Percentiles rank a stretch among this genome's conserved stretches.
These are phyloP conservation scores for Teratosphaeriaceae sp. DNA, from an alignment of 2,329 filamentous ascomycete species.

Conservation along the genomic window DNA sequence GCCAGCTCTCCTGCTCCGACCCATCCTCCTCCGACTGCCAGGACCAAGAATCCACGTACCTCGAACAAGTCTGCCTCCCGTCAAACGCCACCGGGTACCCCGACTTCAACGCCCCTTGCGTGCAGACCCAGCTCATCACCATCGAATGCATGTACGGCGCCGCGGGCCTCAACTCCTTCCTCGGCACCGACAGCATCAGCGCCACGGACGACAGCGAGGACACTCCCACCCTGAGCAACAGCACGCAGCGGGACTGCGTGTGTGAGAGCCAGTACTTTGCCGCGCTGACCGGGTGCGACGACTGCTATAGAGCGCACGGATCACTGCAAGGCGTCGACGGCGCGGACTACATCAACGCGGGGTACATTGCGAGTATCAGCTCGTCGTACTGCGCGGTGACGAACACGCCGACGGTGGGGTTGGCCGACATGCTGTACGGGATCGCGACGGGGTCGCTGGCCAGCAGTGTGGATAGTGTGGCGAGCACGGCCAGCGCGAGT, in stretches of 20 bases:
- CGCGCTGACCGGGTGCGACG: slow-evolving; percentile 14
- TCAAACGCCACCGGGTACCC: slow-evolving; percentile 14
- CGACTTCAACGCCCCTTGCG: slow-evolving; percentile 22
- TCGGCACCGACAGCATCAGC: neutral
- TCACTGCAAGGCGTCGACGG: slow-evolving; percentile 6
- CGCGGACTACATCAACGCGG: neutral
- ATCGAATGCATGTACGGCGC: slow-evolving; percentile 17
- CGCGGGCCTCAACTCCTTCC: slow-evolving; percentile 3
- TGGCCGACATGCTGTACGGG: slow-evolving; percentile 14
- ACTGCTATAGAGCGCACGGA: slow-evolving; percentile 20
- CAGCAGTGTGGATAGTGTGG: neutral
- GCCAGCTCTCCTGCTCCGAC: slow-evolving; percentile 1
- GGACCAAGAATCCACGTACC: slow-evolving; percentile 9
- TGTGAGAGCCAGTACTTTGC: slow-evolving; percentile 23
- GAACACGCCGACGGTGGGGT: slow-evolving; percentile 17
- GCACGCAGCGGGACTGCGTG: slow-evolving; percentile 22
- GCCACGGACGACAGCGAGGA: neutral
- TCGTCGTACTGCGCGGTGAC: slow-evolving; percentile 22
- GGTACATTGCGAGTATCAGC: slow-evolving; percentile 10
- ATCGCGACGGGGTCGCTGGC: slow-evolving; percentile 2
- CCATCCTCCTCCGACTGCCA: neutral
- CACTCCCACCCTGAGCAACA: slow-evolving; percentile 12
- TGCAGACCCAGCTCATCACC: slow-evolving; percentile 17
- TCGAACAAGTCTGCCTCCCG: slow-evolving; percentile 19
- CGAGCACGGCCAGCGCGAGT: neutral